Evolutionary conservation across 2,329 filamentous ascomycete genomes (phyloP), one percentile per base, ranked within the genome.

Genomic region (Botrytis elliptica): DNA sequence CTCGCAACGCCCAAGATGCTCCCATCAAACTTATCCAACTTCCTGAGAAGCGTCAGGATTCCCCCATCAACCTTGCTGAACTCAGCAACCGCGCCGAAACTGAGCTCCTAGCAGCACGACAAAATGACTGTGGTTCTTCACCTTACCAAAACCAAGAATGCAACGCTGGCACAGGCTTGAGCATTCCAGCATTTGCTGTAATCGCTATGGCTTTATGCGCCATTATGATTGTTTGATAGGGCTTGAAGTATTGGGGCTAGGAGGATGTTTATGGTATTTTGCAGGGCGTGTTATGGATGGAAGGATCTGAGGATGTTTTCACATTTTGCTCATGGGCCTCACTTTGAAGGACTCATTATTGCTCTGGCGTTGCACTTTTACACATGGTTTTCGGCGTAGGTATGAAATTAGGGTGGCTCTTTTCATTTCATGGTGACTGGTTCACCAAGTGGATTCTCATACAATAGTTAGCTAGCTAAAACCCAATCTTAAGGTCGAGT

Each of bases 101-200:
- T 10, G 52, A 67, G 42, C 10, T 14, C 4, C 29, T 68, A 10
- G 16, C n/a, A 18, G 22, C 57, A 4, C 38, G 71, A 33, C 49
- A 72, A n/a, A 33, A 42, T 25, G 66, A 69, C 25, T 72, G 71
- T 16, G 64, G 63, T 38, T 55, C 71, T 29, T 69, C 66, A 33
- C 66, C 66, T 16, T 69, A 25, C 18, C 49, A 69, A 57, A 69
- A 69, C 7, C 52, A 33, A 25, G 36, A 36, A 8, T 72, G 71
- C 40, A 68, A 18, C 46, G 40, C 64, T 9, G 63, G 63, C 25
- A 49, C 25, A 3, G 71, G 52, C 64, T 69, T 72, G 49, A 40
- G 40, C 12, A 36, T 36, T 36, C 52, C 49, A 7, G 33, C 40
- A 33, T 40, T 72, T 16, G 42, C 42, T 18, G 38, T 20, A 7